phyloP scores from a whole-genome alignment of 805 yeast species.

The Sungouiozyma ichnusensis region DNA sequence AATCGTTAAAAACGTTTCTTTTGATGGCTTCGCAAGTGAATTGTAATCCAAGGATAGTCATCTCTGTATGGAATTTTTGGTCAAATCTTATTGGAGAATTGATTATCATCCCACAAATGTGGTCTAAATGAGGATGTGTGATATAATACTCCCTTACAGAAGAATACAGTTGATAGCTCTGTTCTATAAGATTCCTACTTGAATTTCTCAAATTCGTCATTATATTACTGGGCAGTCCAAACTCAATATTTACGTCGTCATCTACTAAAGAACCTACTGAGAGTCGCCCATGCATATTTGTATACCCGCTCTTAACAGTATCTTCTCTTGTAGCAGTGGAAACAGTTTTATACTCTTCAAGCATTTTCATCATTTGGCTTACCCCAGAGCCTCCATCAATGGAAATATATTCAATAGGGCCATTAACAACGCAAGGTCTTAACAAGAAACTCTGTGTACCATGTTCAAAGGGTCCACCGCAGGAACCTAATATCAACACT shows the following conservation, averaged over 20 bases:
- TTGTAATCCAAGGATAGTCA: constrained; percentile 42
- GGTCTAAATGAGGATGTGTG: constrained; percentile 83
- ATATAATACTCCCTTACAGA: constrained; percentile 40
- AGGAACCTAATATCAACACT: constrained; percentile 59
- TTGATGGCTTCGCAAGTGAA: constrained; percentile 44
- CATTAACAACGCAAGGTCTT: constrained; percentile 36
- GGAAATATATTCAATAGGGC: constrained; percentile 35
- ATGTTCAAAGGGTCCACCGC: constrained; percentile 79
- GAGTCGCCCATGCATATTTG: neutral
- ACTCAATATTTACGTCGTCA: neutral
- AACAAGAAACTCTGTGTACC: constrained; percentile 58
- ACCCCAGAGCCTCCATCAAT: constrained; percentile 78
- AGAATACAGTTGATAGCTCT: constrained; percentile 28
- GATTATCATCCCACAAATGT: constrained; percentile 54
- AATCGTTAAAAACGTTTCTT: constrained; percentile 56
- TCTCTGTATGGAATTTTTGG: constrained; percentile 28
- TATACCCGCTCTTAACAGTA: neutral
- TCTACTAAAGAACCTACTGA: neutral
- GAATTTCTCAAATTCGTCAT: constrained; percentile 4
- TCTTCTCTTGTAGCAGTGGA: neutral
- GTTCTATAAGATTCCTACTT: constrained; percentile 20
- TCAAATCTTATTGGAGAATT: constrained; percentile 47
- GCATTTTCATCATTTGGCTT: constrained; percentile 5
- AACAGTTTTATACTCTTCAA: neutral
- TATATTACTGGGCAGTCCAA: constrained; percentile 14